Base-by-base conservation (phyloP, 257 asterid species). In the Solanum habrochaites region DNA sequence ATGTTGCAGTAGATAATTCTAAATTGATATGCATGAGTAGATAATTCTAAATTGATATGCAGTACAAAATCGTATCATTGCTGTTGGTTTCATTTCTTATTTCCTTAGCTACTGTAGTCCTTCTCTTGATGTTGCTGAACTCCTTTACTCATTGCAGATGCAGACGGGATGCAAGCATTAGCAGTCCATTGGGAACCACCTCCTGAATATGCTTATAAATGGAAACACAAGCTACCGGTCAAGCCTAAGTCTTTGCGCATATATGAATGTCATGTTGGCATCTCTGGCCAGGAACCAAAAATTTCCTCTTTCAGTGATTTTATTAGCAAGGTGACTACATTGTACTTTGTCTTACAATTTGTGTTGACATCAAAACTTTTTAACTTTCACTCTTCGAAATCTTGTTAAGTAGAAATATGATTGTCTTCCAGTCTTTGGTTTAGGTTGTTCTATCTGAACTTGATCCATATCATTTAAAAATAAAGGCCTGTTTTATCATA, bases 161-260 rank as follows among this genome's bases (percentile, higher is more conserved):
- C 93, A 70, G 93, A 92, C 40, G 96, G 98, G 60, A 92, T 92
- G 87, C 98, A 94, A 90, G 94, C 97, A 87, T 93, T 85, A 91
- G 99, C 98, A 31, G 93, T 97, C 87, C 98, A 95, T 60, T 97
- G 99, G 99, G 99, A 97, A 90, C 98, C 98, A 72, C 92, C 98
- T 91, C 98, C 98, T 10, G 98, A 94, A 88, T 88, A 90, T 87
- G 91, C 93, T 86, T 93, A 97, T 90, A 93, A 84, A 82, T 97
- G 99, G 99, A 95, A 87, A 89, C 93, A 94, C 90, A 91, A 93
- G 81, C 94, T 87, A 87, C 98, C 98, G 39, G 88, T 91, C 86
- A 95, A 93, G 83, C 98, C 99, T 58, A 94, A 92, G 87, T 93
- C 98, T 31, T 89, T 97, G 89, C 98, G 99, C 86, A 93, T 95